A percentile compares a stretch with the other conserved stretches of the same genome.
Evolutionary conservation across 176 grass and related monocot species (phyloP).

Genomic region (Aechmea fasciata): DNA sequence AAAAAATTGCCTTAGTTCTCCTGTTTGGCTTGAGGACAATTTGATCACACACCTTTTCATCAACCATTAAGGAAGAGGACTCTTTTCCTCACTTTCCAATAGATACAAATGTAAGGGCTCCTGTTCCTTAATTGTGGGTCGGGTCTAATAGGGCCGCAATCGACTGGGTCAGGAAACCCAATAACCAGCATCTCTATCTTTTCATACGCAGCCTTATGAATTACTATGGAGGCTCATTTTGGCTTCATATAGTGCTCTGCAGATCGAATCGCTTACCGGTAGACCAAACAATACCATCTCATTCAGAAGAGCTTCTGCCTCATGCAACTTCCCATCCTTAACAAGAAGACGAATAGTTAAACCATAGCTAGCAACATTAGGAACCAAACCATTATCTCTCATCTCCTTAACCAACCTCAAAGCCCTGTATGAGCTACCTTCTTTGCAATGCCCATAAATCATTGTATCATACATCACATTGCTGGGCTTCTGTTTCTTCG

Average conservation of each 20-base stretch:
- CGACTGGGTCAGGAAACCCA: too few relatives aligned
- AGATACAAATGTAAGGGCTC: too few relatives aligned
- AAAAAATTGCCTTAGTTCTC: too few relatives aligned
- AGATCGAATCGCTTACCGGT: constrained; percentile 21
- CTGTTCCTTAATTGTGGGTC: too few relatives aligned
- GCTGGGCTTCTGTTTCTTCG: constrained; percentile 38
- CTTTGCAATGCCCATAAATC: constrained; percentile 57
- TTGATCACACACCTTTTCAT: too few relatives aligned
- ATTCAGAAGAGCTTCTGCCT: constrained; percentile 40
- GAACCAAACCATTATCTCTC: constrained; percentile 45
- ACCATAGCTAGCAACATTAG: constrained; percentile 56
- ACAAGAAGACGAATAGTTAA: constrained; percentile 48
- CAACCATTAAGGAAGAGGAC: too few relatives aligned
- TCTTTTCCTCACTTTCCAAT: too few relatives aligned
- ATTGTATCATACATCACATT: constrained; percentile 56
- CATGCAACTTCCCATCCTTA: constrained; percentile 43
- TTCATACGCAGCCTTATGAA: too few relatives aligned
- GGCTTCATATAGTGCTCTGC: constrained; percentile 34
- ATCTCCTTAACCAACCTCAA: constrained; percentile 38
- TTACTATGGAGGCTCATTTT: constrained; percentile 18
- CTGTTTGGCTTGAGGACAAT: too few relatives aligned
- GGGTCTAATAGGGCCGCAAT: too few relatives aligned
- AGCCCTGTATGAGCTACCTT: constrained; percentile 59
- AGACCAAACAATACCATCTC: constrained; percentile 50
- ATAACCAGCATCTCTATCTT: too few relatives aligned